These are phyloP conservation scores for Leishmania mexicana DNA, from an alignment of 208 protist species.

Conservation along the genomic window DNA sequence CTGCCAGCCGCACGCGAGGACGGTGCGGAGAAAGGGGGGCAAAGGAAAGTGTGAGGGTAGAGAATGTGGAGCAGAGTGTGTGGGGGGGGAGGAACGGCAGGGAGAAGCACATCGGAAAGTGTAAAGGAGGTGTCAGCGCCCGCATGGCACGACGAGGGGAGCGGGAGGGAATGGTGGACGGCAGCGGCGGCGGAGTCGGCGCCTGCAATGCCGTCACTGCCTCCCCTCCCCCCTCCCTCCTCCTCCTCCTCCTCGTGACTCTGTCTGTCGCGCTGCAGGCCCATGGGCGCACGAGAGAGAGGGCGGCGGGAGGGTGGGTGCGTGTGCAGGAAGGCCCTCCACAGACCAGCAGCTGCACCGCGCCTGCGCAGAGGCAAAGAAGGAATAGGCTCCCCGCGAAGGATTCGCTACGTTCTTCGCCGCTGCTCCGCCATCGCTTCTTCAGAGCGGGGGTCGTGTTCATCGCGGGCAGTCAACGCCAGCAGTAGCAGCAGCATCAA, in stretches of 20 bases:
- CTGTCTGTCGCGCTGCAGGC: background rate
- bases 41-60: background rate
- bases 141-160: background rate
- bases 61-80: background rate
- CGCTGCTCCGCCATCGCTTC: background rate
- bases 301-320: background rate
- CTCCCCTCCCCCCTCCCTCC: background rate
- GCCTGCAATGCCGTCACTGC: background rate
- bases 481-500: background rate
- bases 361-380: background rate
- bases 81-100: background rate
- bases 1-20: background rate
- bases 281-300: background rate
- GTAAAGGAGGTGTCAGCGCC: background rate
- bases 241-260: background rate
- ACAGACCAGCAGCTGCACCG: background rate
- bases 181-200: background rate
- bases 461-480: background rate
- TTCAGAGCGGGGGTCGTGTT: background rate
- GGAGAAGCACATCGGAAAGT: too few species aligned
- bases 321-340: background rate
- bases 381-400: background rate
- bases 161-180: too few species aligned
- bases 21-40: too few species aligned
- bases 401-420: background rate